These are phyloP conservation scores for Trichoderma gamsii DNA, from an alignment of 495 filamentous ascomycete species.

Conservation along the genomic window DNA sequence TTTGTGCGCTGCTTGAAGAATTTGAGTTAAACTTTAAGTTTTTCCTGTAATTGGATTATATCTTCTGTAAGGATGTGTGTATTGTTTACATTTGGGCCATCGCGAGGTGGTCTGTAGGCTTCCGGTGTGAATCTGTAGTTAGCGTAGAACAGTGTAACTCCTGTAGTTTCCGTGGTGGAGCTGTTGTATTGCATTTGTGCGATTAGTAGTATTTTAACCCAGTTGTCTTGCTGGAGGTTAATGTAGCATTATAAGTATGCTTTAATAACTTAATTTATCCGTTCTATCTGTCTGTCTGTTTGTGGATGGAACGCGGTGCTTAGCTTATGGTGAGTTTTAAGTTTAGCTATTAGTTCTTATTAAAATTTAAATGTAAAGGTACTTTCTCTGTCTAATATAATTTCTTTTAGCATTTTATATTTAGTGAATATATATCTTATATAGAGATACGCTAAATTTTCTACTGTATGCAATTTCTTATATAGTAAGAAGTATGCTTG, in stretches of 20 bases:
- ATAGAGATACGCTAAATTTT: conserved; percentile 13
- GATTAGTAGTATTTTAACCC: no score
- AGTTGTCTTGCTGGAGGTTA: no score
- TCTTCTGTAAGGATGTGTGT: conserved; percentile 17
- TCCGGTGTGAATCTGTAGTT: no score
- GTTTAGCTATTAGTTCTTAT: not conserved
- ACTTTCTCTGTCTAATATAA: conserved; percentile 22
- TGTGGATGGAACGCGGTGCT: conserved; percentile 18
- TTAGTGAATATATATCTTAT: conserved; percentile 12
- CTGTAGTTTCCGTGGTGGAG: no score
- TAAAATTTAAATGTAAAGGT: not conserved
- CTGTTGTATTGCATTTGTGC: no score
- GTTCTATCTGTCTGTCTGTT: conserved; percentile 14
- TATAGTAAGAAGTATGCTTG: not conserved
- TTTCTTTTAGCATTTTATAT: conserved; percentile 20
- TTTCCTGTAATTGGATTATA: conserved; percentile 20
- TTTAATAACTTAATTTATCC: conserved; percentile 10
- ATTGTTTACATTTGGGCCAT: conserved; percentile 19
- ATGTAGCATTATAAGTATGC: conserved; percentile 6
- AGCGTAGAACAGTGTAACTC: no score
- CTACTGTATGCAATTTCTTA: not conserved
- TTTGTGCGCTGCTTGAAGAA: conserved; percentile 20
- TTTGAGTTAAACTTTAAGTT: conserved; percentile 21
- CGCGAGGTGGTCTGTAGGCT: no score
- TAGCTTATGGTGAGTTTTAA: conserved; percentile 20